Base-by-base conservation (phyloP, 2,329 filamentous ascomycete genomes). In the Botryosphaeria dothidea region DNA sequence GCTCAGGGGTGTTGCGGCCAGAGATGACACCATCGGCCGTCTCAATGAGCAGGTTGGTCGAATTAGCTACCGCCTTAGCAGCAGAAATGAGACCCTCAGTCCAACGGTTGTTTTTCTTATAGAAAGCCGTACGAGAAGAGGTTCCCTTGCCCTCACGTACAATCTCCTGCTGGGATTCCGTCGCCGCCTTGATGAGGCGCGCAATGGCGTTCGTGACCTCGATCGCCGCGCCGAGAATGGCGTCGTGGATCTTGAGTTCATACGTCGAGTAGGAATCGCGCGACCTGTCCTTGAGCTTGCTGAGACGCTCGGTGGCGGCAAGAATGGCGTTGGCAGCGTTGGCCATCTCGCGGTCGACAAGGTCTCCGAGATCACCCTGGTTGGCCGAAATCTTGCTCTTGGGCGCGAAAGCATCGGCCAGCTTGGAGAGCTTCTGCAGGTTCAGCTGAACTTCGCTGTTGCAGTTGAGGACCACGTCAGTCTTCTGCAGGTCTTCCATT, bases 21-120 rank as follows among this genome's bases (percentile, higher is more conserved):
- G 90, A 93, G 65, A 99, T 89, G 43, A 99, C 95, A 21, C 94
- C 95, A 74, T 99, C 95, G 0, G 95, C 95, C 6, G 95, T 99
- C 84, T 99, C 95, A 73, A 99, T 99, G 70, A 99, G 87, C 46
- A 90, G 95, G 81, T 97, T 98, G 11, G 95, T 99, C 17, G 93
- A 96, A 1, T 86, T 86, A 3, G 95, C 95, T 19, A 99, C 95
- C 0, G 95, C 95, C 81, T 99, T 99, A 69, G 95, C 94, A 0
- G 95, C 95, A 41, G 92, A 97, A 75, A 99, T 97, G 67, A 99
- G 88, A 54, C 95, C 95, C 75, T 99, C 95, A 0, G 95, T 99
- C 95, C 95, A 99, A 61, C 95, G 88, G 81, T 98, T 99, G 86
- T 99, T 97, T 84, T 98, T 98, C 86, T 98, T 98, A 88, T 99